Evolutionary conservation across 129 eudicot species (phyloP), one percentile per base, ranked within the genome.

Genomic region (Scalesia atractyloides): DNA sequence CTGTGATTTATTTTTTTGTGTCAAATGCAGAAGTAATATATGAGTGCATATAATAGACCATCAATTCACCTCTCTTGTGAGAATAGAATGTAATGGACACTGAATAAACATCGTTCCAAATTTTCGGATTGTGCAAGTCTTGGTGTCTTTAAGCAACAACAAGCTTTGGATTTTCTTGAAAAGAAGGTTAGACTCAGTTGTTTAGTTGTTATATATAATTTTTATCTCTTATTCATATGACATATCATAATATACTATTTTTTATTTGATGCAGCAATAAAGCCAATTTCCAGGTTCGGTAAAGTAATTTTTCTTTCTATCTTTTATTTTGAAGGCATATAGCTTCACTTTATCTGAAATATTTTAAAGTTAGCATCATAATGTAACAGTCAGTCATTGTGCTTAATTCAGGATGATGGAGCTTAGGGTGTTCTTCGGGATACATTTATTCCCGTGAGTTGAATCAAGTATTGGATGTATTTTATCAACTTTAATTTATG

Each of bases 151-250:
- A 94, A 97, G 44, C 87, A 88, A 65, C 82, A 79, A 22, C 85
- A 94, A 73, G 98, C 98, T 26, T 76, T 94, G 18, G 93, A 82
- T 47, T 94, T 64, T 78, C 93, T 94, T 50, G 98, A 90, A 19
- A 83, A 79, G 74, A 82, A 87, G 98, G 98, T 89, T 33, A 22
- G 70, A 16, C 43, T 16, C 8, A 39, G 3, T 41, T 59, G 18
- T 61, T 48, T 39, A 34, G 5, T 11, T 24, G 60, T 51, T 14
- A 19, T 46, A 0, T 15, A 12, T 58, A 11, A 15, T 46, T 46
- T 39, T 37, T 43, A 58, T 56, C 26, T 44, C 39, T 43, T 46
- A n/a, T 14, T 3, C 39, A 46, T 74, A 46, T 69, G 96, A 97
- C 54, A 12, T 69, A 9, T 56, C 30, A 16, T 59, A 60, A 11